Base-by-base conservation (phyloP, 2,329 filamentous ascomycete species). In the Diaporthe humulicola region DNA sequence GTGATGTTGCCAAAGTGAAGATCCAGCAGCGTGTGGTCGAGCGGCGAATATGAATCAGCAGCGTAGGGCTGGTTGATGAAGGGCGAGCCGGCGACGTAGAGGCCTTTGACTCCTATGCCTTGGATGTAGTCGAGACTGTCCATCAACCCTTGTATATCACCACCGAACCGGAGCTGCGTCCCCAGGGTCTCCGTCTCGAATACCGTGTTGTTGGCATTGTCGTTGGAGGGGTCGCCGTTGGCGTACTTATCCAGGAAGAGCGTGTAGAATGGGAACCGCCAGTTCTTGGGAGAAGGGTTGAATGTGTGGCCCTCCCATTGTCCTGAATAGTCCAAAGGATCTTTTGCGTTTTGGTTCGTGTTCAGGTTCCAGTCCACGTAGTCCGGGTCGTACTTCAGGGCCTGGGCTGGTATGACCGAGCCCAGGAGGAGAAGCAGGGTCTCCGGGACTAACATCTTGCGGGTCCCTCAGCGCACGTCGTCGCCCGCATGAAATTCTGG, bases 11-110 rank as follows among this genome's bases (percentile, higher is more conserved):
- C 91, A 76, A 89, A 90, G 79, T 93, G 91, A 54, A 88, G 85
- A 78, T 93, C 91, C 19, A 93, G 84, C 33, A 93, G 85, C 0
- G 91, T 92, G 30, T 91, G 87, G 77, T 93, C 91, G 36, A 92
- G 81, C 15, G 91, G 82, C 77, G 82, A 83, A 80, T 92, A 93
- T 5, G 87, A 87, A 80, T 93, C 91, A 12, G 88, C 85, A 15
- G 87, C 88, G 90, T 91, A 93, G 2, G 91, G 91, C 77, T 87
- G 84, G 79, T 93, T 93, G 81, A 93, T 89, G 78, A 92, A 87
- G 9, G 90, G 86, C 66, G 88, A 90, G 19, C 91, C 91, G 36
- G 90, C 91, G 54, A 93, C 85, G 78, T 93, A 93, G 48, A 93
- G 83, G 5, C 85, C 90, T 77, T 90, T 91, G 79, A 92, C 88